These are phyloP conservation scores for Boechera stricta DNA, from an alignment of 345 rosid genomes.

Conservation along the genomic window DNA sequence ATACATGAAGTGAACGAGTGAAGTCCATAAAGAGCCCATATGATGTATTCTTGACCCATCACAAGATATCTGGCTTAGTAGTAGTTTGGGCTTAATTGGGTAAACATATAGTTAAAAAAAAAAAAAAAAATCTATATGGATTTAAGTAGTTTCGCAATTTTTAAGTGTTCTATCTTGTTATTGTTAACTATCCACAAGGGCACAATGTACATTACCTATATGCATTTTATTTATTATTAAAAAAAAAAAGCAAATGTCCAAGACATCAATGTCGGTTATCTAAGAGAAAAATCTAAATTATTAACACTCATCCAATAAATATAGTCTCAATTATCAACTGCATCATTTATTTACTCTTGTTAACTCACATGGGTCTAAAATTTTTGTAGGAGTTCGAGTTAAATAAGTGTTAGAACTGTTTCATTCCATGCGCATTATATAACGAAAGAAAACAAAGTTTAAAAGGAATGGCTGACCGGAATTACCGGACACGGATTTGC, in stretches of 20 bases:
- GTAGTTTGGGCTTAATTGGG: not conserved
- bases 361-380: not conserved
- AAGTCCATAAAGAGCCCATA: not conserved
- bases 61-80: not conserved
- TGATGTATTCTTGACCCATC: not conserved
- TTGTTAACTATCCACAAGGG: not conserved
- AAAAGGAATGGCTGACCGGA: constrained; percentile 38
- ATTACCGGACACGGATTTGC: constrained; percentile 24
- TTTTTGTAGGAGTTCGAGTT: not conserved
- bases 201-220: not conserved
- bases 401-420: constrained; percentile 2
- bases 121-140: too few relatives aligned
- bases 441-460: not conserved
- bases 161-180: not conserved
- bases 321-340: not conserved
- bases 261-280: not conserved
- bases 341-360: not conserved
- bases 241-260: not conserved
- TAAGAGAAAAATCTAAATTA: not conserved
- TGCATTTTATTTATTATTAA: not conserved
- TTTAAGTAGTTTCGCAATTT: not conserved
- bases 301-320: not conserved
- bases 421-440: constrained; percentile 22
- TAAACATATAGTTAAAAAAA: not conserved
- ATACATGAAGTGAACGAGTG: too few relatives aligned